Evolutionary conservation across 805 yeast genomes (phyloP), one percentile per base, ranked within the genome.

Genomic region (Zygosaccharomyces rouxii): DNA sequence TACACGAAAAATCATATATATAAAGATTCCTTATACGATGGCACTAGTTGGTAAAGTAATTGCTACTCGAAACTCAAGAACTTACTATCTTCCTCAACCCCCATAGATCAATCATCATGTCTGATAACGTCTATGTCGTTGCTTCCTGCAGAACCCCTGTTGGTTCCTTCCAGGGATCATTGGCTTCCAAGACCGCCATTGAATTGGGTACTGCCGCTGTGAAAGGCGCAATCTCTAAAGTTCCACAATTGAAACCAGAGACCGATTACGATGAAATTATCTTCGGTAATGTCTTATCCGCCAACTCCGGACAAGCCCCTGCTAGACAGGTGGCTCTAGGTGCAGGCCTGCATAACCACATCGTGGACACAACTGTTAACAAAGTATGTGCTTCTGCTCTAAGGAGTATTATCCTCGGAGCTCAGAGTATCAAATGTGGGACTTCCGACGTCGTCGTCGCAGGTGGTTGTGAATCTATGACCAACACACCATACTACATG

Each of bases 381-480:
- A 92, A 92, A 75, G 98, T 94, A 49, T 94, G 99, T 75, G 96
- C 99, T 37, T 86, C 96, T 10, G 98, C 97, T 59, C 73, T 90
- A 81, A 92, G 94, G 73, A 80, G 97, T 38, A 81, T 89, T 62
- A 89, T 90, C 60, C 71, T 86, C 51, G 99, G 87, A 54, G 89
- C 97, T 35, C 98, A 90, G 73, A 74, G 90, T 46, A 90, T 92
- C 59, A 70, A 86, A 64, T 79, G 94, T 56, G 97, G 98, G 47
- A 75, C 78, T 55, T 95, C 96, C 48, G 97, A 90, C 63, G 83
- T 94, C 51, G 94, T 94, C 40, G 86, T 94, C 56, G 95, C 94
- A 29, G 99, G 98, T 58, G 99, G 99, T 66, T 94, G 96, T 58
- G 99, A 94, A 73, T 85, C 96, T 50, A 92, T 94, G 99, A 76